A percentile compares a stretch with the other conserved stretches of the same genome.
These are phyloP conservation scores for Mycosarcoma maydis DNA, from an alignment of 1,284 basidiomycete species.

Conservation along the genomic window DNA sequence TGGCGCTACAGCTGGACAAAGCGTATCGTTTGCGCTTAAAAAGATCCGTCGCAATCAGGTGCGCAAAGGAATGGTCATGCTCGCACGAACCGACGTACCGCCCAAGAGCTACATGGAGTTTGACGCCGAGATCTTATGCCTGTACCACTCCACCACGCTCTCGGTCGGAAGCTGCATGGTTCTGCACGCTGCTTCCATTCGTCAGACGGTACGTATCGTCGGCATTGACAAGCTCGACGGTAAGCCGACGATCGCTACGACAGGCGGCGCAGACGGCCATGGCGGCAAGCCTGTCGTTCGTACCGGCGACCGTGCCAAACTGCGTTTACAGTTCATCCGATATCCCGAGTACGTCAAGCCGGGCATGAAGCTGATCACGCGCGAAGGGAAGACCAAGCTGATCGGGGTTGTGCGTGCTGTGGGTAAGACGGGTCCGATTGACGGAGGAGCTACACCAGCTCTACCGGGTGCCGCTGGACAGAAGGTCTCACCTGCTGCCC, in stretches of 20 bases:
- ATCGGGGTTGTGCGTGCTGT: conserved; percentile 61
- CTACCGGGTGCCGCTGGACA: conserved; percentile 1
- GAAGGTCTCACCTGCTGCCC: conserved; percentile 26
- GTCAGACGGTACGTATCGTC: conserved; percentile 64
- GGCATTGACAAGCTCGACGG: conserved; percentile 60
- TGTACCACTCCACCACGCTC: conserved; percentile 65
- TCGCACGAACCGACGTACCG: conserved; percentile 48
- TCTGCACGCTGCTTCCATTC: conserved; percentile 61
- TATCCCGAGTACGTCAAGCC: conserved; percentile 62
- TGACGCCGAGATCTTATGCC: conserved; percentile 64
- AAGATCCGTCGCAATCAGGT: conserved; percentile 82
- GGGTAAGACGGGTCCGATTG: conserved; percentile 45
- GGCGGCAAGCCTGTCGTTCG: conserved; percentile 60
- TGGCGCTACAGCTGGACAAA: conserved; percentile 88
- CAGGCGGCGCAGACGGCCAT: conserved; percentile 7
- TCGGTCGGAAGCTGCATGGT: conserved; percentile 65
- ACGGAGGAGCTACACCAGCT: conserved; percentile 2
- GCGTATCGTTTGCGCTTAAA: conserved; percentile 92
- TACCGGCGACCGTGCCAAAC: conserved; percentile 62
- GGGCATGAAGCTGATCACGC: conserved; percentile 63
- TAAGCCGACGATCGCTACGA: conserved; percentile 20
- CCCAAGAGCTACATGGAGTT: conserved; percentile 59
- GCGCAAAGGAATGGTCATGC: conserved; percentile 82
- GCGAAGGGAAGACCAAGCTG: conserved; percentile 63
- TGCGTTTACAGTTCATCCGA: conserved; percentile 61